Conservation (phyloP, 2,329 filamentous ascomycete species). For the Coniochaeta pulveracea region DNA sequence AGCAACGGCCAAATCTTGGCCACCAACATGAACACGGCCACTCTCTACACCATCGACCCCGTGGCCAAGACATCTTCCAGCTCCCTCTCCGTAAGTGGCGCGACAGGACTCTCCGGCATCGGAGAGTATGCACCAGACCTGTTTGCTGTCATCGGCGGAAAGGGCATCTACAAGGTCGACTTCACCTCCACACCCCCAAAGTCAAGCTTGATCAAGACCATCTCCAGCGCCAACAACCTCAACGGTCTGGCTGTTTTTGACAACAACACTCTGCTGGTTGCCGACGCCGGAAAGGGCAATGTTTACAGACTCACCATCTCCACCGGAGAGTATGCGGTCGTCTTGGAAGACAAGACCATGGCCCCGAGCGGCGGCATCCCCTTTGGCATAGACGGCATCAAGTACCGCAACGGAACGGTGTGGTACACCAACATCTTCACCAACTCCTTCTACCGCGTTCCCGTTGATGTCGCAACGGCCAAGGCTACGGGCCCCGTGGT, state of each 20-base stretch:
- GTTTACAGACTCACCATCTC: constrained; percentile 16
- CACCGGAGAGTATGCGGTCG: constrained; percentile 15
- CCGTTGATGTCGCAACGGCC: constrained; percentile 15
- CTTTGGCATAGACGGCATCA: constrained; percentile 21
- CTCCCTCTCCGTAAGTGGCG: constrained; percentile 15
- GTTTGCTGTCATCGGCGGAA: constrained; percentile 19
- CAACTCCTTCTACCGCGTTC: constrained; percentile 21
- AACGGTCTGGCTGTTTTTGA: constrained; percentile 19
- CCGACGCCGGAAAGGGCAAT: constrained; percentile 18
- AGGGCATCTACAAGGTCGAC: constrained; percentile 19
- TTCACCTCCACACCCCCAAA: constrained; percentile 13
- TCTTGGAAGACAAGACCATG: constrained; percentile 18
- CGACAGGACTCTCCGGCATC: constrained; percentile 17
- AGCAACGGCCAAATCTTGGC: constrained; percentile 19
- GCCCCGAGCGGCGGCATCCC: constrained; percentile 17
- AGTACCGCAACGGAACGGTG: constrained; percentile 16
- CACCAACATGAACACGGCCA: constrained; percentile 21
- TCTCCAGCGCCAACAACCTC: constrained; percentile 17
- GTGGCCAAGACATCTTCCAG: constrained; percentile 15
- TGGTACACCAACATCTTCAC: constrained; percentile 24
- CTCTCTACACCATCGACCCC: constrained; percentile 17
- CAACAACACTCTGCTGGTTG: constrained; percentile 18
- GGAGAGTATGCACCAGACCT: constrained; percentile 18
- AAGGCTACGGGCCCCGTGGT: constrained; percentile 14
- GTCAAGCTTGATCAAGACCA: constrained; percentile 15